phyloP scores from a whole-genome alignment of 352 stramenopile genomes.

The Globisporangium heterothallicum region DNA sequence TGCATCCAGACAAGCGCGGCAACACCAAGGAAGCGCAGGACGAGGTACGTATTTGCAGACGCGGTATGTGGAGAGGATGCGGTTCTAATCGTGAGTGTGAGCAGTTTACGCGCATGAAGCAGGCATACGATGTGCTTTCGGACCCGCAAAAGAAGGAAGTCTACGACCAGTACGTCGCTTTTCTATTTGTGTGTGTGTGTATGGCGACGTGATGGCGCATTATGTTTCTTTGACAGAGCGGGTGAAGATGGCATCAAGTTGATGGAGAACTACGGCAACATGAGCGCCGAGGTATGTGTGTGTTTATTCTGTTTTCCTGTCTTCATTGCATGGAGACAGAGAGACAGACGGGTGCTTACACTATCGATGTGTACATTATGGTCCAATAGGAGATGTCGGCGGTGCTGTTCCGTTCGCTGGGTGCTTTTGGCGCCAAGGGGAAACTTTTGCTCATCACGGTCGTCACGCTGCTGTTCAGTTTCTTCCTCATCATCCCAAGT shows the following conservation, averaged over 20 bases:
- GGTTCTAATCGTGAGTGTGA: neutral
- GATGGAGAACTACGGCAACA: conserved; percentile 83
- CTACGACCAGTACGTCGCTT: conserved; percentile 59
- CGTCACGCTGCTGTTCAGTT: conserved; percentile 72
- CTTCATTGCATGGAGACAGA: neutral
- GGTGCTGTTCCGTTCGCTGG: conserved; percentile 69
- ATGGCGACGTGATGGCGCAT: conserved; percentile 1
- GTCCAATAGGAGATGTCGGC: conserved; percentile 39
- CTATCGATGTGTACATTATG: neutral
- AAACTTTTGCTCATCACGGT: conserved; percentile 68
- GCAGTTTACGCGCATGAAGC: conserved; percentile 89
- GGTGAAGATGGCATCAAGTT: conserved; percentile 86
- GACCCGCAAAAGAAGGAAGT: conserved; percentile 84
- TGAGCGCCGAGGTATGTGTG: conserved; percentile 48
- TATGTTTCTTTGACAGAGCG: conserved; percentile 29
- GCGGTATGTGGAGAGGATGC: neutral
- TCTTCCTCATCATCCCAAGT: conserved; percentile 85
- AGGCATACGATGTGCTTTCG: conserved; percentile 91
- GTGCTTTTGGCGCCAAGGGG: conserved; percentile 55
- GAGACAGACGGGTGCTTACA: too few species aligned
- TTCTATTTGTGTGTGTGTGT: neutral
- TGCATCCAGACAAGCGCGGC: conserved; percentile 88
- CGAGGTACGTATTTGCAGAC: conserved; percentile 29
- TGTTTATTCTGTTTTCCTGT: neutral
- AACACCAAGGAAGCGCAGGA: conserved; percentile 79